These are phyloP conservation scores for Coix lacrymajobi DNA, from an alignment of 176 grass and related monocot species.

Conservation along the genomic window DNA sequence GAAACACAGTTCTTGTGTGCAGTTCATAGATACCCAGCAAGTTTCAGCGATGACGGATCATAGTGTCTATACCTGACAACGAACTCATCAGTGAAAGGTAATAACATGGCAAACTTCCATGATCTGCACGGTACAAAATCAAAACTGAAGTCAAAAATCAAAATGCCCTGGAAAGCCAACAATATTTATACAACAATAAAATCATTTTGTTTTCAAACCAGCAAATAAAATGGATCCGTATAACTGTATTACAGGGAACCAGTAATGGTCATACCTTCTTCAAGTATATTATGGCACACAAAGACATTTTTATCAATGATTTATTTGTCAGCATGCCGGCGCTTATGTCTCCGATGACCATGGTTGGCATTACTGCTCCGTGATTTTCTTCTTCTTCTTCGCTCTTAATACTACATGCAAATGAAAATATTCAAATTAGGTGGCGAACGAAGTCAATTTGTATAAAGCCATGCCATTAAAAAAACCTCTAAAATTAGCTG, in stretches of 20 bases:
- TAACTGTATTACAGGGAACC: neutral
- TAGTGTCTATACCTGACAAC: neutral
- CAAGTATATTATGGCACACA: constrained; percentile 15
- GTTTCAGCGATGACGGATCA: neutral
- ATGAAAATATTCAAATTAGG: constrained; percentile 19
- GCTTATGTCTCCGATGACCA: constrained; percentile 55
- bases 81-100: neutral
- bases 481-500: constrained; percentile 6
- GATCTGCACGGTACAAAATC: constrained; percentile 22
- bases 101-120: neutral
- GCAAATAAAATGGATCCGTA: neutral
- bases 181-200: neutral
- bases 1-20: neutral
- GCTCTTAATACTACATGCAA: constrained; percentile 45
- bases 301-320: neutral
- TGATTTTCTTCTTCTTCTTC: constrained; percentile 56
- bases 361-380: constrained; percentile 42
- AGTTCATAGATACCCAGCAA: constrained; percentile 1
- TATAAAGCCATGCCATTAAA: neutral
- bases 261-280: constrained; percentile 18
- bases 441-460: neutral
- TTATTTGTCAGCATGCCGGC: constrained; percentile 65
- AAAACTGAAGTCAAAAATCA: neutral
- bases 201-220: neutral
- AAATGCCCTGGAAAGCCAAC: neutral